phyloP scores from a whole-genome alignment of 2,329 filamentous ascomycete species.

The Talaromyces pinophilus region DNA sequence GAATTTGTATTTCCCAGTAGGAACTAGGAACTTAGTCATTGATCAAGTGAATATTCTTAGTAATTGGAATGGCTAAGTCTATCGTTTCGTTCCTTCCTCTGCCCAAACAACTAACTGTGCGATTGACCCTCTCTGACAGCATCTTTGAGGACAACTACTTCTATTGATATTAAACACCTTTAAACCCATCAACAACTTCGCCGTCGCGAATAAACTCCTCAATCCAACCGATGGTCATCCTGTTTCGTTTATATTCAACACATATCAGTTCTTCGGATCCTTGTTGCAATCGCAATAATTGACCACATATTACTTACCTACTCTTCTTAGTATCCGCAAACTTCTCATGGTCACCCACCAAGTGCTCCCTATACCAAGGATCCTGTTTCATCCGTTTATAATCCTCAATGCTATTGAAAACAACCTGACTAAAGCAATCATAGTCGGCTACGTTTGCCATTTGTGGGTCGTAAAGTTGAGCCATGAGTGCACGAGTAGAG shows the following conservation, averaged over 20 bases:
- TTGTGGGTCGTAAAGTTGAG: constrained; percentile 47
- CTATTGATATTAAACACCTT: neutral
- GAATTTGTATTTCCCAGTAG: no score
- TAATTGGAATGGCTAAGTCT: no score
- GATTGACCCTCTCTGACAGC: no score
- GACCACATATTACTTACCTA: constrained; percentile 24
- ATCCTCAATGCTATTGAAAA: constrained; percentile 49
- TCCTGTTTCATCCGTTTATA: constrained; percentile 55
- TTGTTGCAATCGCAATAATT: neutral
- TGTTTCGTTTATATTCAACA: neutral
- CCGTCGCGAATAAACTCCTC: constrained; percentile 47
- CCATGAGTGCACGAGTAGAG: constrained; percentile 44
- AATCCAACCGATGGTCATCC: constrained; percentile 53
- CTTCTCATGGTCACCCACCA: constrained; percentile 51
- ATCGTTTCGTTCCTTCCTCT: no score
- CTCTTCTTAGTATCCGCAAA: constrained; percentile 54
- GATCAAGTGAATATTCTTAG: no score
- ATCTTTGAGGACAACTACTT: no score
- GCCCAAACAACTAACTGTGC: no score
- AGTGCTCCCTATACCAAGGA: constrained; percentile 50
- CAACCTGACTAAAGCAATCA: constrained; percentile 54
- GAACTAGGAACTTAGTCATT: no score
- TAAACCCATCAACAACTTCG: constrained; percentile 29
- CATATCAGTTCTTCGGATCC: neutral
- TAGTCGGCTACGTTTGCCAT: constrained; percentile 52